These are phyloP conservation scores for Pezicula neosporulosa DNA, from an alignment of 2,329 filamentous ascomycete genomes.

Conservation along the genomic window DNA sequence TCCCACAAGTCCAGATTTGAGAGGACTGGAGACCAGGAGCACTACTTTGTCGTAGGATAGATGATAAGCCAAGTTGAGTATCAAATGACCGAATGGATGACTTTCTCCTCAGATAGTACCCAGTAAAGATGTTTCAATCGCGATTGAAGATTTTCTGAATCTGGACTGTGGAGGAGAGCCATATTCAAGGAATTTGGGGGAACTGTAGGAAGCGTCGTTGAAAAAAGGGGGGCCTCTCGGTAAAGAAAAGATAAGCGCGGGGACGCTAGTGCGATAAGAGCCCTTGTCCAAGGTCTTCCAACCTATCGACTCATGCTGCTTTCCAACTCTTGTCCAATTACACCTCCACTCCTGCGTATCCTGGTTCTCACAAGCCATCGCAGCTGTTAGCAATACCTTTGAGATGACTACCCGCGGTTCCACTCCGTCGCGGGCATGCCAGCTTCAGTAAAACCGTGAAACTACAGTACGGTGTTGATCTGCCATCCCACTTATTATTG, in stretches of 20 bases:
- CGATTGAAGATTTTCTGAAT: neutral
- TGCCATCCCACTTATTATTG: too few species aligned
- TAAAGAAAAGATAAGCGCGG: neutral
- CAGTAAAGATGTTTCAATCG: neutral
- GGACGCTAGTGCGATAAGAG: neutral
- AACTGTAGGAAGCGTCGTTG: neutral
- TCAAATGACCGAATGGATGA: too few species aligned
- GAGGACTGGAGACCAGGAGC: too few species aligned
- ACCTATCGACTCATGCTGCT: too few species aligned
- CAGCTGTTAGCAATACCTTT: neutral
- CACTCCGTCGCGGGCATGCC: neutral
- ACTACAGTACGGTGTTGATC: too few species aligned
- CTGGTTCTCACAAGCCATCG: neutral
- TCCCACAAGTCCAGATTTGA: too few species aligned
- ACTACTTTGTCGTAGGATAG: too few species aligned
- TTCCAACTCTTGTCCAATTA: too few species aligned
- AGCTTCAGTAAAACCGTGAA: neutral
- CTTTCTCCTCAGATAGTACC: too few species aligned
- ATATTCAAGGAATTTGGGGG: neutral
- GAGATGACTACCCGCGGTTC: neutral
- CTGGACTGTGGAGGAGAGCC: neutral
- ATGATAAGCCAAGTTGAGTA: too few species aligned
- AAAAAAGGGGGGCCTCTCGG: too few species aligned
- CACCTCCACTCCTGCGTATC: neutral
- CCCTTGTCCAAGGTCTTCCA: too few species aligned